Percentiles rank a stretch among this genome's conserved stretches.
phyloP scores from a whole-genome alignment of 176 grass and related monocot genomes.

The Phoenix roebelenii region DNA sequence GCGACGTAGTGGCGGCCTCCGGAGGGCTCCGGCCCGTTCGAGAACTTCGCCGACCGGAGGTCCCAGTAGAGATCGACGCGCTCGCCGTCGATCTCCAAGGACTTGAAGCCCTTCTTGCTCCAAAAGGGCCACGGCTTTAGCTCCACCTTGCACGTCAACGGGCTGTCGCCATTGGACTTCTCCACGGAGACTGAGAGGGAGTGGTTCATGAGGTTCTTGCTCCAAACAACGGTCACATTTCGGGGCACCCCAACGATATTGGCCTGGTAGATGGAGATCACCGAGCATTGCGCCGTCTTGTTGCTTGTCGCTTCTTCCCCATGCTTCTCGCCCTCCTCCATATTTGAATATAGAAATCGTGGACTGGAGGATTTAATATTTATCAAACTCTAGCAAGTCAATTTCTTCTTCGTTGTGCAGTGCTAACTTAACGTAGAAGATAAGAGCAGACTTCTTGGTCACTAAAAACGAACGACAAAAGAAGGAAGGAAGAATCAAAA shows the following conservation, averaged over 20 bases:
- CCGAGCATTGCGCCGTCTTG: slow-evolving; percentile 55
- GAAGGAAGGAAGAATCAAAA: too few relatives aligned
- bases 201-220: slow-evolving; percentile 81
- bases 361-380: too few relatives aligned
- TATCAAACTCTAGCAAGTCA: too few relatives aligned
- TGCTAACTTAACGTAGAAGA: too few relatives aligned
- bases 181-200: slow-evolving; percentile 81
- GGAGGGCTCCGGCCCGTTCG: slow-evolving; percentile 46
- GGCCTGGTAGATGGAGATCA: slow-evolving; percentile 42
- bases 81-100: slow-evolving; percentile 45
- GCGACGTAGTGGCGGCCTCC: slow-evolving; percentile 64
- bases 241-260: slow-evolving; percentile 44
- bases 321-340: slow-evolving; percentile 7
- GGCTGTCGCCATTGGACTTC: slow-evolving; percentile 5
- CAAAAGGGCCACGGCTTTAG: slow-evolving; percentile 95
- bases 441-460: too few relatives aligned
- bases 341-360: neutral
- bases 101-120: slow-evolving; percentile 78
- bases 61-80: slow-evolving; percentile 77
- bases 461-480: too few relatives aligned
- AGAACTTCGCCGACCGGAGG: slow-evolving; percentile 75
- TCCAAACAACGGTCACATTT: slow-evolving; percentile 58
- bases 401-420: too few relatives aligned
- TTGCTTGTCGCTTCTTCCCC: slow-evolving; percentile 33
- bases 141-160: slow-evolving; percentile 64